Evolutionary conservation across 1,139 yeast genomes (phyloP).

Genomic region (Kurtzmaniella natalensis): DNA sequence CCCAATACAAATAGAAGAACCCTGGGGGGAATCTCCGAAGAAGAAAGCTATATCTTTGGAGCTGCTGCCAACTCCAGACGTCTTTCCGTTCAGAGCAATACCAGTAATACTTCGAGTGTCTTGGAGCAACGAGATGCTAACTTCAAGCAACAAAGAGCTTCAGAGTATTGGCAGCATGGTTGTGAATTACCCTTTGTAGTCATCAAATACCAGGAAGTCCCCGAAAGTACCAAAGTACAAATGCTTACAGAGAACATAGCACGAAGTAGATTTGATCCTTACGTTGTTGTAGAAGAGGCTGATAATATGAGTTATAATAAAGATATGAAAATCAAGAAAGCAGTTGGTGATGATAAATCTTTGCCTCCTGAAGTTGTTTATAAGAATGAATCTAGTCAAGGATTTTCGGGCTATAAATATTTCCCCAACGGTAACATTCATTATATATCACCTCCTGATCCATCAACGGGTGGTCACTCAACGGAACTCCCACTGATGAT

Average conservation of each 20-base stretch:
- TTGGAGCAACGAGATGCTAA: not conserved
- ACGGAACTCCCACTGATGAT: constrained; percentile 24
- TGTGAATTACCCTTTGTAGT: constrained; percentile 24
- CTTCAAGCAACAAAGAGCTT: constrained; percentile 2
- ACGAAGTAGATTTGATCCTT: constrained; percentile 24
- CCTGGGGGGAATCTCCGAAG: constrained; percentile 2
- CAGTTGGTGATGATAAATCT: constrained; percentile 3
- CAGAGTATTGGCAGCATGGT: constrained; percentile 26
- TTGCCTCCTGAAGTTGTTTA: constrained; percentile 10
- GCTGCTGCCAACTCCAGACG: constrained; percentile 4
- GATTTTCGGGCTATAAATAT: constrained; percentile 29
- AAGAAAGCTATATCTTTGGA: constrained; percentile 4
- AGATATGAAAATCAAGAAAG: not conserved
- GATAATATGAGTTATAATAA: constrained; percentile 11
- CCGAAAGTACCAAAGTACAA: constrained; percentile 13
- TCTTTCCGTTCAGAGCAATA: constrained; percentile 1
- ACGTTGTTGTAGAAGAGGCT: constrained; percentile 21
- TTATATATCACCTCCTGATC: constrained; percentile 10
- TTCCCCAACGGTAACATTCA: constrained; percentile 27
- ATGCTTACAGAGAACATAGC: constrained; percentile 15
- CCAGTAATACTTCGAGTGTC: constrained; percentile 1
- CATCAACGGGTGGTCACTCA: constrained; percentile 8
- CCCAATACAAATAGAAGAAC: not conserved
- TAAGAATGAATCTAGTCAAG: constrained; percentile 14
- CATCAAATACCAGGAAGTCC: constrained; percentile 20